These are phyloP conservation scores for Podaxis sp. DNA, from an alignment of 768 basidiomycete genomes.

Conservation along the genomic window DNA sequence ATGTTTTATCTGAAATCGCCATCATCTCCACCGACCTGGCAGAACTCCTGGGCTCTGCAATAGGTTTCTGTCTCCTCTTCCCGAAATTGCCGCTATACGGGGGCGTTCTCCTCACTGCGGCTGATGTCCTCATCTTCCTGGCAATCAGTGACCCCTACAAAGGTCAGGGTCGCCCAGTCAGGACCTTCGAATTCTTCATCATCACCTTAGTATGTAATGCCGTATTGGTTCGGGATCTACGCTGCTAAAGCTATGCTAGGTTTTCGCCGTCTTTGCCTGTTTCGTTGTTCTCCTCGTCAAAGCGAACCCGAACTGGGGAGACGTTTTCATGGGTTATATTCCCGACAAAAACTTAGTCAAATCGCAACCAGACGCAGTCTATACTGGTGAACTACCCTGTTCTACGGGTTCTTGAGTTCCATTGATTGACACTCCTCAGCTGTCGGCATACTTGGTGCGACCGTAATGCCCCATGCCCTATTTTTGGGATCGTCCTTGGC, in stretches of 20 bases:
- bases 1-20: conserved; percentile 49
- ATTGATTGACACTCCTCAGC: conserved; percentile 27
- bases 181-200: conserved; percentile 53
- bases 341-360: conserved; percentile 51
- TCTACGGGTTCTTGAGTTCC: neutral
- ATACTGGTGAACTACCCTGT: conserved; percentile 38
- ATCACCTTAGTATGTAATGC: conserved; percentile 41
- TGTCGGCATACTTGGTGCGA: conserved; percentile 62
- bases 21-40: conserved; percentile 69
- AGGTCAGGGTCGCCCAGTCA: conserved; percentile 47
- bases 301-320: conserved; percentile 59
- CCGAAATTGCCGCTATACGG: conserved; percentile 55
- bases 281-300: conserved; percentile 64
- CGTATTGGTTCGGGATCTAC: conserved; percentile 15
- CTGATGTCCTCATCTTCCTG: conserved; percentile 58
- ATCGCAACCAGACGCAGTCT: conserved; percentile 43
- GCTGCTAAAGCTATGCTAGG: conserved; percentile 28
- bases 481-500: conserved; percentile 33
- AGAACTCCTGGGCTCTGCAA: conserved; percentile 66
- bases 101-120: conserved; percentile 51
- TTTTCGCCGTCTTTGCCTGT: conserved; percentile 58
- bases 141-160: conserved; percentile 56
- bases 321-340: conserved; percentile 65
- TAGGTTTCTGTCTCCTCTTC: conserved; percentile 62
- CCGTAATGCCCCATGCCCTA: conserved; percentile 75